A percentile compares a stretch with the other conserved stretches of the same genome.
These are phyloP conservation scores for Parastagonospora nodorum DNA, from an alignment of 2,329 filamentous ascomycete genomes.

Conservation along the genomic window DNA sequence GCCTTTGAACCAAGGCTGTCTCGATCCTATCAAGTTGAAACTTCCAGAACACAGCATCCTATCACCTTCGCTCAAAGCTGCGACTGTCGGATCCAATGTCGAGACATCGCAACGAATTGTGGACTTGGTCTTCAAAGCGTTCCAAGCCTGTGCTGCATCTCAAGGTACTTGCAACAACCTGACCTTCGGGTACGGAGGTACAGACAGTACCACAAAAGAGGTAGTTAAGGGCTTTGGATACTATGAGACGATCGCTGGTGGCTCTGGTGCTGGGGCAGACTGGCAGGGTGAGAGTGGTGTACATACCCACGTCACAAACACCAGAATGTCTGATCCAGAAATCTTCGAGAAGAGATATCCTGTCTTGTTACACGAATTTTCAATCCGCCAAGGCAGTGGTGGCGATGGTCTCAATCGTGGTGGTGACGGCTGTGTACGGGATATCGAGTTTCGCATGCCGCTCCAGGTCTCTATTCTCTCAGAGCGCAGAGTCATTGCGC, in stretches of 20 bases:
- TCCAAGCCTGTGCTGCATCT: conserved; percentile 35
- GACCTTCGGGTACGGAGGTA: conserved; percentile 35
- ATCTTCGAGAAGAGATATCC: conserved; percentile 44
- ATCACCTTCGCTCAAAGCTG: conserved; percentile 30
- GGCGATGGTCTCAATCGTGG: conserved; percentile 35
- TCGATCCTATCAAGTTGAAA: conserved; percentile 29
- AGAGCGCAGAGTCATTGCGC: conserved; percentile 38
- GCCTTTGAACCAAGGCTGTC: conserved; percentile 43
- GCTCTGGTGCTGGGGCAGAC: conserved; percentile 37
- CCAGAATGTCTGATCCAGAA: conserved; percentile 44
- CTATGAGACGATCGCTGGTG: conserved; percentile 45
- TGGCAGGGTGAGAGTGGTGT: conserved; percentile 42
- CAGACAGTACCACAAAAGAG: conserved; percentile 18
- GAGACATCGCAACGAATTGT: conserved; percentile 40
- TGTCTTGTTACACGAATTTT: conserved; percentile 39
- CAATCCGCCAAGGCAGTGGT: conserved; percentile 35
- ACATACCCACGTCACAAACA: conserved; percentile 47
- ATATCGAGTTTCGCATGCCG: conserved; percentile 36
- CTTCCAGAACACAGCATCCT: conserved; percentile 35
- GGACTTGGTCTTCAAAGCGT: conserved; percentile 40
- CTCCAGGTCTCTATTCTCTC: conserved; percentile 36
- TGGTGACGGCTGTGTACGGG: conserved; percentile 38
- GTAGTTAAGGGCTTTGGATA: conserved; percentile 37
- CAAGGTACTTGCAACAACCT: conserved; percentile 39
- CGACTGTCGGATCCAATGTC: conserved; percentile 36